Percentiles rank a stretch among this genome's conserved stretches.
Evolutionary conservation across 2,329 filamentous ascomycete genomes (phyloP).

Genomic region (Emmonsiellopsis sp.): DNA sequence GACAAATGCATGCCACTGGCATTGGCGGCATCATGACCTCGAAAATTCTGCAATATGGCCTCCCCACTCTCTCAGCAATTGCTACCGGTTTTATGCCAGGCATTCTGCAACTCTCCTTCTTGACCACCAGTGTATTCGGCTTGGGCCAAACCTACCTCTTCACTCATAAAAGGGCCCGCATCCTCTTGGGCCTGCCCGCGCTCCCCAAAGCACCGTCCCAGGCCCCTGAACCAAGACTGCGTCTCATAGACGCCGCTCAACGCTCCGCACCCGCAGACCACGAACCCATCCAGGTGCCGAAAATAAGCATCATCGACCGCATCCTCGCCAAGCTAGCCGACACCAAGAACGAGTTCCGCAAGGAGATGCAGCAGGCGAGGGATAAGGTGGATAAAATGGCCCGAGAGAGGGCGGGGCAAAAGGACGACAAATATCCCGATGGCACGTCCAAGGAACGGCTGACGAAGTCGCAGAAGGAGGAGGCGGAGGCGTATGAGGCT

Average conservation of each 20-base stretch:
- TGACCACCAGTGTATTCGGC: slow-evolving; percentile 30
- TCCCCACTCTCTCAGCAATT: slow-evolving; percentile 46
- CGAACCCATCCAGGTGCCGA: slow-evolving; percentile 7
- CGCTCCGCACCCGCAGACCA: slow-evolving; percentile 8
- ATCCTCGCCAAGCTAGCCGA: slow-evolving; percentile 24
- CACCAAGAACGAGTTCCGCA: slow-evolving; percentile 15
- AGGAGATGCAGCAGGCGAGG: slow-evolving; percentile 11
- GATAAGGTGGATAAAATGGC: slow-evolving; percentile 10
- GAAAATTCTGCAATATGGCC: slow-evolving; percentile 28
- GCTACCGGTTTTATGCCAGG: slow-evolving; percentile 50
- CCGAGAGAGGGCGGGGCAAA: slow-evolving; percentile 16
- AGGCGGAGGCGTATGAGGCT: slow-evolving; percentile 22
- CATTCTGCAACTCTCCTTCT: slow-evolving; percentile 56
- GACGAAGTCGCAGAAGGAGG: slow-evolving; percentile 24
- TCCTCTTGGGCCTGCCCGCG: slow-evolving; percentile 18
- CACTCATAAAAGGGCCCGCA: slow-evolving; percentile 25
- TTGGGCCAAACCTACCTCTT: slow-evolving; percentile 39
- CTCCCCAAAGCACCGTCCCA: slow-evolving; percentile 6
- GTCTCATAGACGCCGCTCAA: slow-evolving; percentile 5
- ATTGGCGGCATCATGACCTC: slow-evolving; percentile 3
- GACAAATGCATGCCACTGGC: background rate
- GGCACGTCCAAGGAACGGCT: slow-evolving; percentile 17
- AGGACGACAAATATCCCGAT: slow-evolving; percentile 14
- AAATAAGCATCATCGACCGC: slow-evolving; percentile 27
- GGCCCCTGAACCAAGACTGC: background rate